Evolutionary conservation across 1,284 basidiomycete genomes (phyloP).

Genomic region (Anthracocystis setariae): DNA sequence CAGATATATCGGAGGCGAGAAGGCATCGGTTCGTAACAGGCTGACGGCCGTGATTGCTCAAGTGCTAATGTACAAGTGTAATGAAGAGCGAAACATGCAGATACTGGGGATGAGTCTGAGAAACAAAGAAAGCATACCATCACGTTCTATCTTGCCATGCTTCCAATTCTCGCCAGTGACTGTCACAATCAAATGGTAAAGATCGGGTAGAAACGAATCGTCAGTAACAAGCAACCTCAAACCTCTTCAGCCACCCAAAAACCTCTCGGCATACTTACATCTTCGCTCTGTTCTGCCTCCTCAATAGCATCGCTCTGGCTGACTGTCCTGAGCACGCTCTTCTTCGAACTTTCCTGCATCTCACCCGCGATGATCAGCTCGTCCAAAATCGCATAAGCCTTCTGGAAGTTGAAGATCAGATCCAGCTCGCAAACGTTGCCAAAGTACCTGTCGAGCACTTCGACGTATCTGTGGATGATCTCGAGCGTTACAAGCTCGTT

Average conservation of each 20-base stretch:
- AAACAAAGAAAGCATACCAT: not conserved
- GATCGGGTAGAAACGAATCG: not conserved
- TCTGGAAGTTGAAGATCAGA: constrained; percentile 68
- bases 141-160: constrained; percentile 47
- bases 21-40: not conserved
- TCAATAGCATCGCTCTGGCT: constrained; percentile 69
- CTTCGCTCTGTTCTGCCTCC: constrained; percentile 68
- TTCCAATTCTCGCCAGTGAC: constrained; percentile 61
- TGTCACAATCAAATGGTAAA: constrained; percentile 4
- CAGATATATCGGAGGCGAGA: not conserved
- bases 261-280: constrained; percentile 49
- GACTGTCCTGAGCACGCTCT: constrained; percentile 88
- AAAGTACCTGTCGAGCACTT: constrained; percentile 98
- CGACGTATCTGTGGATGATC: constrained; percentile 97
- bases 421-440: constrained; percentile 76
- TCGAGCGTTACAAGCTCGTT: constrained; percentile 93
- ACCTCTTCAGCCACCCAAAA: too few relatives aligned
- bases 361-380: constrained; percentile 98
- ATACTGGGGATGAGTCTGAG: not conserved
- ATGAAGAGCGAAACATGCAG: not conserved
- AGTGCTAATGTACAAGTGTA: constrained; percentile 3
- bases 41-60: not conserved
- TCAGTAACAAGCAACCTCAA: not conserved
- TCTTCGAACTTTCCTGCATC: constrained; percentile 98
- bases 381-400: constrained; percentile 74